A percentile compares a stretch with the other conserved stretches of the same genome.
These are phyloP conservation scores for Agaricus sinodeliciosus DNA, from an alignment of 768 basidiomycete genomes.

Conservation along the genomic window DNA sequence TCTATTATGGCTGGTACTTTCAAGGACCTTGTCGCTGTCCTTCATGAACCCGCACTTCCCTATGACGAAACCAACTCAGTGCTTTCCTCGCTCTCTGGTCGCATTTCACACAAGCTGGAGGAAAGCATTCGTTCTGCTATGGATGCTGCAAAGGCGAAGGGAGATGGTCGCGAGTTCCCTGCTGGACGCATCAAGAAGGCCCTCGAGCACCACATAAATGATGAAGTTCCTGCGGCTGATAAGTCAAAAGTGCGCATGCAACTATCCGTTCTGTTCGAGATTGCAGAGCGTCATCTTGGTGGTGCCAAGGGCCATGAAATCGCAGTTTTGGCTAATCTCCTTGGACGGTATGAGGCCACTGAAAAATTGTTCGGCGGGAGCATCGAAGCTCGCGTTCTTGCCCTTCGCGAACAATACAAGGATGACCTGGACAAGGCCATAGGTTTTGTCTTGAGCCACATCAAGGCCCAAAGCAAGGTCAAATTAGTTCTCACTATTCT, in stretches of 20 bases:
- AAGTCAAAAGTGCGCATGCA: conserved; percentile 71
- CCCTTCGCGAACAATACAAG: conserved; percentile 88
- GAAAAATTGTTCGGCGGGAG: conserved; percentile 92
- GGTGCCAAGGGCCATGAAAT: conserved; percentile 88
- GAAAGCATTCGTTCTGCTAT: conserved; percentile 75
- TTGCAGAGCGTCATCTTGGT: conserved; percentile 70
- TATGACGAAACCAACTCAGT: conserved; percentile 81
- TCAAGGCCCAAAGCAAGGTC: conserved; percentile 90
- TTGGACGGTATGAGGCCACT: conserved; percentile 76
- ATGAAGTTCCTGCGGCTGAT: conserved; percentile 75
- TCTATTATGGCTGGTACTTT: conserved; percentile 81
- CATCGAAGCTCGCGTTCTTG: conserved; percentile 87
- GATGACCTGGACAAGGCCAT: conserved; percentile 87
- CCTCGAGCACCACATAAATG: conserved; percentile 79
- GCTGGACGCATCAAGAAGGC: conserved; percentile 79
- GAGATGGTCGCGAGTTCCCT: conserved; percentile 82
- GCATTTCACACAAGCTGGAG: conserved; percentile 89
- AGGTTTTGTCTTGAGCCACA: conserved; percentile 85
- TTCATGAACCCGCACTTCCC: conserved; percentile 83
- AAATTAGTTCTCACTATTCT: conserved; percentile 82
- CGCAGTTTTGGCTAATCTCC: conserved; percentile 64
- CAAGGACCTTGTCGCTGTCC: conserved; percentile 77
- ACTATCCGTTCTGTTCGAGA: conserved; percentile 62
- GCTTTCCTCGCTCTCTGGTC: conserved; percentile 83
- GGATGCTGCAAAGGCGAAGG: conserved; percentile 68